Evolutionary conservation across 2,329 filamentous ascomycete species (phyloP).

Genomic region (Colletotrichum caudatum): DNA sequence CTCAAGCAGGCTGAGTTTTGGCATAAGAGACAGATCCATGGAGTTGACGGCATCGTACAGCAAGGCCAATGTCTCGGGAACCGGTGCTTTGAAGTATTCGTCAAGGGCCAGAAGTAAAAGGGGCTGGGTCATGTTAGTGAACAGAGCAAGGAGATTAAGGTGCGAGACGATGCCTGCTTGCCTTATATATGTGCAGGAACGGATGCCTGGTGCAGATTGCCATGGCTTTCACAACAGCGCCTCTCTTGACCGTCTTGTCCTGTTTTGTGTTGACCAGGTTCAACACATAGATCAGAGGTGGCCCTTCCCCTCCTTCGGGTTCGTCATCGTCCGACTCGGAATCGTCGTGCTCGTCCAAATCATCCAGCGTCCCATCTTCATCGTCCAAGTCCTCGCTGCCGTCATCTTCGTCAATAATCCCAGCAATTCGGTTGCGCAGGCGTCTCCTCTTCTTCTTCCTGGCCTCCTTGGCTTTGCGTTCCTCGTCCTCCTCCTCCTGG

Average conservation of each 20-base stretch:
- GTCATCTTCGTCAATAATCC: slow-evolving; percentile 61
- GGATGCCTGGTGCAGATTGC: slow-evolving; percentile 98
- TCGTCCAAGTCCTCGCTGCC: slow-evolving; percentile 63
- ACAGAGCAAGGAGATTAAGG: not conserved
- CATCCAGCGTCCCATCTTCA: slow-evolving; percentile 56
- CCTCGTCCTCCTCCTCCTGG: slow-evolving; percentile 83
- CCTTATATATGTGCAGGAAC: slow-evolving; percentile 99
- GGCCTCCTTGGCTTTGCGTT: slow-evolving; percentile 68
- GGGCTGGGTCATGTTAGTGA: slow-evolving; percentile 67
- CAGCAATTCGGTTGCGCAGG: slow-evolving; percentile 64
- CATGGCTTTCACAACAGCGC: slow-evolving; percentile 97
- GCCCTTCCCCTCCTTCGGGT: slow-evolving; percentile 80
- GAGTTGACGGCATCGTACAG: slow-evolving; percentile 93
- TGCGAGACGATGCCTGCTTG: slow-evolving; percentile 49
- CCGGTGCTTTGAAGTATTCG: slow-evolving; percentile 95
- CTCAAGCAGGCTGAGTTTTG: slow-evolving; percentile 84
- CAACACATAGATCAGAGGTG: slow-evolving; percentile 94
- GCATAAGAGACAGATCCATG: slow-evolving; percentile 97
- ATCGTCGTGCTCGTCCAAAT: slow-evolving; percentile 60
- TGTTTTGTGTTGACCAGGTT: slow-evolving; percentile 99
- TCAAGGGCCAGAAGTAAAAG: slow-evolving; percentile 90
- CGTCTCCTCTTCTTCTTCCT: slow-evolving; percentile 64
- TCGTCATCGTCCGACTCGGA: slow-evolving; percentile 70
- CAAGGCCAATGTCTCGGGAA: slow-evolving; percentile 86
- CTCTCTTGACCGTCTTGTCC: slow-evolving; percentile 91